Evolutionary conservation across 257 asterid genomes (phyloP), one percentile per base, ranked within the genome.

Genomic region (Verbascum thapsus): DNA sequence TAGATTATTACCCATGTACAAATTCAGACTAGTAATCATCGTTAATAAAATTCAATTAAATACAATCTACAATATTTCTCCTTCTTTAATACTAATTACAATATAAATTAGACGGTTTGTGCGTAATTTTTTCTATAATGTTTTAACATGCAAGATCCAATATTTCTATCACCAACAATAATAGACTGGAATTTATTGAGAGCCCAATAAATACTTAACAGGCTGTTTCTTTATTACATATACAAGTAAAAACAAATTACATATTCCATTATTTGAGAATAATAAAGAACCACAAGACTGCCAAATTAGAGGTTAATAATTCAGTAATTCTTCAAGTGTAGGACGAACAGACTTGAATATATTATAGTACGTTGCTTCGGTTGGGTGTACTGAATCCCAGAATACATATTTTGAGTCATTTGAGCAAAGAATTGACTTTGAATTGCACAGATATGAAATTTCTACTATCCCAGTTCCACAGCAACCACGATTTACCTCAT

Each of bases 331-430:
- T 66, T 64, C 79, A 53, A 80, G 3, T 0, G 57, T 1, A 7
- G 83, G 85, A 50, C 69, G 77, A 10, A 76, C 0, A n/a, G 74
- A 32, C 20, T 43, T 38, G 60, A 78, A 85, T 37, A 85, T 0
- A 41, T 38, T 8, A 35, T 71, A 62, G 37, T 85, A 88, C 19
- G 90, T 61, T 0, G 83, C 69, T 58, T 88, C 76, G 18, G 83
- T 76, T 37, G 95, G 95, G 64, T 88, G 96, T 10, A 81, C 54
- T 20, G 96, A 30, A 49, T 88, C 95, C 86, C 89, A 88, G 20
- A 88, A 88, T 0, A 88, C 41, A 60, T 76, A 76, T 58, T 76
- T 76, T 0, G 95, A 76, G 17, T 65, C 81, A 62, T 83, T 79
- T 1, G 71, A 51, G 64, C 96, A 88, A 16, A 83, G 11, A 0